These are phyloP conservation scores for Solanum paucissectum DNA, from an alignment of 257 asterid genomes.

Conservation along the genomic window DNA sequence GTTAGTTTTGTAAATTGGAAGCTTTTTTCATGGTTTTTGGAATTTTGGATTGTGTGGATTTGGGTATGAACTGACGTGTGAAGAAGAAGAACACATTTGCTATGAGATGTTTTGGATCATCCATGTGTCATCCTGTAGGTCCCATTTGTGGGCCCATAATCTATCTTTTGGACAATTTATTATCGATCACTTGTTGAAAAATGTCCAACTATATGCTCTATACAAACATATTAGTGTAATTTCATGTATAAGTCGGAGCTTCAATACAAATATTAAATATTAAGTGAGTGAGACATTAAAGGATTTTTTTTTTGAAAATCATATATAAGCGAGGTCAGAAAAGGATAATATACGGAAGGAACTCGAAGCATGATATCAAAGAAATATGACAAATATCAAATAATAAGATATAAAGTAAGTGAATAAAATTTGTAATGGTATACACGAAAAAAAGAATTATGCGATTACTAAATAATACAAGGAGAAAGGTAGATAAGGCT, in stretches of 20 bases:
- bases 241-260: too few species aligned
- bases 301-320: too few species aligned
- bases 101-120: not conserved
- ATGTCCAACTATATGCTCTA: not conserved
- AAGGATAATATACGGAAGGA: not conserved
- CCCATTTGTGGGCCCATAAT: not conserved
- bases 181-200: not conserved
- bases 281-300: too few species aligned
- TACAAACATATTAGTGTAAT: not conserved
- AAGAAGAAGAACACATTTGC: slow-evolving; percentile 2
- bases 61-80: slow-evolving; percentile 10
- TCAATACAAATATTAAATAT: too few species aligned
- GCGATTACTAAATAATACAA: not conserved
- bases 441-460: too few species aligned
- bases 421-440: not conserved
- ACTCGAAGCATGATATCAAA: too few species aligned
- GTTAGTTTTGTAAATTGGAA: not conserved
- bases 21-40: not conserved
- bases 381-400: not conserved
- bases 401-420: not conserved
- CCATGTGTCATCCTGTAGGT: slow-evolving; percentile 6
- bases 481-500: too few species aligned
- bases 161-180: not conserved
- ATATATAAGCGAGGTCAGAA: rapidly evolving
- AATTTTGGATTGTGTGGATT: not conserved